Conservation (phyloP, 2,329 filamentous ascomycete genomes). For the Exophiala sp. region DNA sequence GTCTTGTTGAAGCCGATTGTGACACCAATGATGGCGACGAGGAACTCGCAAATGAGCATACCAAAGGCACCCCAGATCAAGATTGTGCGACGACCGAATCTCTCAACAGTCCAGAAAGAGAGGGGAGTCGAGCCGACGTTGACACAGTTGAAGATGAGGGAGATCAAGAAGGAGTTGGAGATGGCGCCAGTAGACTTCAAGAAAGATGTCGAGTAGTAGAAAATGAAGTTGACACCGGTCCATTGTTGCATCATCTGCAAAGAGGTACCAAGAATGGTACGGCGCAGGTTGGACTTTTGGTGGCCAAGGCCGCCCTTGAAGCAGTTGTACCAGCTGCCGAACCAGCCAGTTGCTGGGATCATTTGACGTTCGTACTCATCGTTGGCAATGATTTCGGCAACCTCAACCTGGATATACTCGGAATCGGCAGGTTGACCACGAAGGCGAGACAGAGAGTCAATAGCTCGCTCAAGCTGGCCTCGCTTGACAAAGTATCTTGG, state of each 20-base stretch:
- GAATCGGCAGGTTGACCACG: constrained; percentile 72
- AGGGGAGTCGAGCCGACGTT: constrained; percentile 49
- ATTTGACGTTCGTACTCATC: constrained; percentile 66
- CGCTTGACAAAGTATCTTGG: constrained; percentile 83
- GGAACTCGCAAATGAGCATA: constrained; percentile 47
- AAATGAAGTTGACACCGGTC: constrained; percentile 92
- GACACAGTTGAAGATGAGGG: constrained; percentile 47
- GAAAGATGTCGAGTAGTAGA: constrained; percentile 79
- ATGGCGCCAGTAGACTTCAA: constrained; percentile 70
- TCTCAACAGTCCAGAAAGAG: constrained; percentile 48
- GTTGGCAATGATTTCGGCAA: constrained; percentile 85
- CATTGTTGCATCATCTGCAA: constrained; percentile 78
- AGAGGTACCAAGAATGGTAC: constrained; percentile 67
- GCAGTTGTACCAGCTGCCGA: constrained; percentile 65
- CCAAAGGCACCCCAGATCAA: constrained; percentile 47
- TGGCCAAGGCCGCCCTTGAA: constrained; percentile 55
- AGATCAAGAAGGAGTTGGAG: constrained; percentile 45
- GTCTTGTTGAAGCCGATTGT: constrained; percentile 1
- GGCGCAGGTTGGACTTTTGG: constrained; percentile 57
- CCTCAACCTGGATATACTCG: constrained; percentile 71
- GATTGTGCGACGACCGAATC: constrained; percentile 47
- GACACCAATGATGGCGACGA: constrained; percentile 45
- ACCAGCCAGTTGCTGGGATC: constrained; percentile 63
- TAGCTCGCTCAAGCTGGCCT: constrained; percentile 64
- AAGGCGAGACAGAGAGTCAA: constrained; percentile 60